Percentiles rank a stretch among this genome's conserved stretches.
phyloP scores from a whole-genome alignment of 768 basidiomycete genomes.

The Austroboletus eburneus region DNA sequence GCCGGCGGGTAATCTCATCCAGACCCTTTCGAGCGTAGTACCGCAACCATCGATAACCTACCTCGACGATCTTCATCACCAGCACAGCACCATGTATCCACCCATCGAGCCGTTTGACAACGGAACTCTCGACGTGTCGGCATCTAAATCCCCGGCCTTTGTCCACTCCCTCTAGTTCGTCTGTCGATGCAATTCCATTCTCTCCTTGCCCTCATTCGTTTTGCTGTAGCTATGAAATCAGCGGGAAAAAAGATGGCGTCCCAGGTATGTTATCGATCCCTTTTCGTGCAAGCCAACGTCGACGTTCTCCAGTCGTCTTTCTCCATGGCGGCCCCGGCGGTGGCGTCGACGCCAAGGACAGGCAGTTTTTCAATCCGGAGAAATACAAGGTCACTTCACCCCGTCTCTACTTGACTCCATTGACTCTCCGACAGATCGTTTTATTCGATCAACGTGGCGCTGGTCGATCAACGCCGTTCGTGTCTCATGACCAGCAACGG shows the following conservation, averaged over 20 bases:
- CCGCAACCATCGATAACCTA: slow-evolving; percentile 17
- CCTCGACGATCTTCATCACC: slow-evolving; percentile 5
- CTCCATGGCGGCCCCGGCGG: slow-evolving; percentile 86
- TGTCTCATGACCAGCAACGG: slow-evolving; percentile 7
- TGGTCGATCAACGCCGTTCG: slow-evolving; percentile 82
- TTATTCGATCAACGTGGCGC: slow-evolving; percentile 88
- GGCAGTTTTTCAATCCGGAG: slow-evolving; percentile 75
- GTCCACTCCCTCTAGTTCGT: slow-evolving; percentile 74
- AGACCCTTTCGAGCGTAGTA: slow-evolving; percentile 13
- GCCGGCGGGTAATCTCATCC: slow-evolving; percentile 1
- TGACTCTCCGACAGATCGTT: slow-evolving; percentile 51
- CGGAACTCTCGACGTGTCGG: slow-evolving; percentile 66
- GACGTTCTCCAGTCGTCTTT: slow-evolving; percentile 56
- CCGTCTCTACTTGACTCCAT: background rate
- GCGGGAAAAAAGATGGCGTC: slow-evolving; percentile 70
- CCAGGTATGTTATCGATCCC: slow-evolving; percentile 48
- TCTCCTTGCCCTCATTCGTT: slow-evolving; percentile 1
- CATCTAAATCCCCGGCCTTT: slow-evolving; percentile 25
- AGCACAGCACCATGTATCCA: slow-evolving; percentile 53
- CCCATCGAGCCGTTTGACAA: slow-evolving; percentile 59
- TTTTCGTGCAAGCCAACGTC: background rate
- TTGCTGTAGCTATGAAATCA: slow-evolving; percentile 65
- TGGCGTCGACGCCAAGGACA: slow-evolving; percentile 62
- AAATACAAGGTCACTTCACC: slow-evolving; percentile 66
- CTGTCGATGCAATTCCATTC: slow-evolving; percentile 7